phyloP scores from a whole-genome alignment of 371 early-diverging fungal species.

The Mortierella sp. region DNA sequence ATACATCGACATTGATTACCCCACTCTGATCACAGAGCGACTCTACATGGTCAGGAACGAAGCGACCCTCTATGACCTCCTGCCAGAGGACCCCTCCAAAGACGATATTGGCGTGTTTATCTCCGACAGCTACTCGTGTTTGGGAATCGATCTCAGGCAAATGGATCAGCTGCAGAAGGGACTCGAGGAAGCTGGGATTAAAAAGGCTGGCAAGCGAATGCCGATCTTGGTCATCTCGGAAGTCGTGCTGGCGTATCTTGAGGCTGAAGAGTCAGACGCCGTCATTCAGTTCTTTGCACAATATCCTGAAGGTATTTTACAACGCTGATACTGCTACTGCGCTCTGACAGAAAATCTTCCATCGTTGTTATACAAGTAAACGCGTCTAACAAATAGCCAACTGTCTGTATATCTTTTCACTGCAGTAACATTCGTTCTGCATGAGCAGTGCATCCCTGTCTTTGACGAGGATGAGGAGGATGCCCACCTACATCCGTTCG shows the following conservation, averaged over 20 bases:
- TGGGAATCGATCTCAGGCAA: slow-evolving; percentile 45
- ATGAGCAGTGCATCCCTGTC: slow-evolving; percentile 50
- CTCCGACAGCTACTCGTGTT: slow-evolving; percentile 43
- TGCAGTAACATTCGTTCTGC: slow-evolving; percentile 46
- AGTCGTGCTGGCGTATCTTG: slow-evolving; percentile 47
- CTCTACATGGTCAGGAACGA: slow-evolving; percentile 49
- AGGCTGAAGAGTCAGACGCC: slow-evolving; percentile 39
- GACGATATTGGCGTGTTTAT: slow-evolving; percentile 39
- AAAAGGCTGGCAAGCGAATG: slow-evolving; percentile 13
- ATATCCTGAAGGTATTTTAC: slow-evolving; percentile 33
- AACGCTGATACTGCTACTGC: too few species aligned
- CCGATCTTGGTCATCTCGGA: slow-evolving; percentile 49
- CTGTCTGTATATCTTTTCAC: background rate
- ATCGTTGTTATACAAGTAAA: too few species aligned
- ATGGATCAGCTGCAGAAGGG: slow-evolving; percentile 19
- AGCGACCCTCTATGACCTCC: slow-evolving; percentile 16
- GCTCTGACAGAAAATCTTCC: too few species aligned
- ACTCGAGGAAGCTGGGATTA: slow-evolving; percentile 22
- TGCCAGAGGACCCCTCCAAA: slow-evolving; percentile 35
- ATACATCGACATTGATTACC: slow-evolving; percentile 52
- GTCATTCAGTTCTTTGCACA: slow-evolving; percentile 40
- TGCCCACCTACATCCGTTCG: slow-evolving; percentile 42
- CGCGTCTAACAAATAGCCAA: background rate
- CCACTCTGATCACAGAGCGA: slow-evolving; percentile 34
- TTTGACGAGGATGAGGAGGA: slow-evolving; percentile 28